Evolutionary conservation across 2,329 filamentous ascomycete species (phyloP).

Genomic region (Sporothrix dimorphospora): DNA sequence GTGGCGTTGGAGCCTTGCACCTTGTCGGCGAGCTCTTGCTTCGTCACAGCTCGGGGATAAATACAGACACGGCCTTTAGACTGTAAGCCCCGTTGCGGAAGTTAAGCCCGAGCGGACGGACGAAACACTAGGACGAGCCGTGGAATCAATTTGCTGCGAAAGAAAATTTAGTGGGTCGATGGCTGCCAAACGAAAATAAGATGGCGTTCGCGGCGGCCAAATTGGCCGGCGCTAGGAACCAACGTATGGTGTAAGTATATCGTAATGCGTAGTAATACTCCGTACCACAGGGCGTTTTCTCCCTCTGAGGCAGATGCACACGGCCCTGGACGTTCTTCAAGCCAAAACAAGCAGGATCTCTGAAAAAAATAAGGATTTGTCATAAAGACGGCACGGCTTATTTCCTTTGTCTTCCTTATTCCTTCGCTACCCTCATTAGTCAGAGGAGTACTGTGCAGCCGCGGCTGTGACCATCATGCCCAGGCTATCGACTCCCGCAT

Average conservation of each 20-base stretch:
- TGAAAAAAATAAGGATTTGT: not conserved
- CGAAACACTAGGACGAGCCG: not conserved
- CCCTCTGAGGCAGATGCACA: too few species aligned
- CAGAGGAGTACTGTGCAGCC: not conserved
- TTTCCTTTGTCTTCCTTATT: not conserved
- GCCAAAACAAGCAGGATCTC: too few species aligned
- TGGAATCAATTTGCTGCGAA: too few species aligned
- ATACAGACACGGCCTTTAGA: not conserved
- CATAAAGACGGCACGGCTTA: not conserved
- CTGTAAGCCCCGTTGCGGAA: too few species aligned
- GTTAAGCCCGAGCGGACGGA: not conserved
- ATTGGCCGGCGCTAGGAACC: not conserved
- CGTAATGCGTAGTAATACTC: too few species aligned
- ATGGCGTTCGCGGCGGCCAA: not conserved
- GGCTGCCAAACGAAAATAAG: not conserved
- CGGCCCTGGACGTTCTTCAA: too few species aligned
- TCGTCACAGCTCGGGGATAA: not conserved
- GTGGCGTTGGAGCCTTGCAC: not conserved
- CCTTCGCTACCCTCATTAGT: not conserved
- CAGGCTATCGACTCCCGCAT: constrained; percentile 30
- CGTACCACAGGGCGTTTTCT: too few species aligned
- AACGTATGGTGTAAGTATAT: not conserved
- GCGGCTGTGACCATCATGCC: constrained; percentile 31
- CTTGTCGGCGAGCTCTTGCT: not conserved
- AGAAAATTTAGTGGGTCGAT: too few species aligned